These are phyloP conservation scores for Lipomyces sp. DNA, from an alignment of 805 yeast species.

Conservation along the genomic window DNA sequence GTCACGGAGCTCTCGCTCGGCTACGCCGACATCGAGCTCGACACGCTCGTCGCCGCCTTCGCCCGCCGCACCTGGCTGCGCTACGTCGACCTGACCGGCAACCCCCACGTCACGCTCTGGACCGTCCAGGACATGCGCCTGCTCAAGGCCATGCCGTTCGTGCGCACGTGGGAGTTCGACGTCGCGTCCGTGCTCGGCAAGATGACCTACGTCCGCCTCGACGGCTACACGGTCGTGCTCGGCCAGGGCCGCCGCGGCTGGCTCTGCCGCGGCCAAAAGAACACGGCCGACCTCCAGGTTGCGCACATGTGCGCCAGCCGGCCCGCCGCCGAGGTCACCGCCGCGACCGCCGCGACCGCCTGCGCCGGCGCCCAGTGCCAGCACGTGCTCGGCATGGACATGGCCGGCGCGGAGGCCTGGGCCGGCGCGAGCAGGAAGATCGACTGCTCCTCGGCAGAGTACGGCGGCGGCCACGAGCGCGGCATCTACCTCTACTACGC, in stretches of 20 bases:
- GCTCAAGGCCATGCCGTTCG: constrained; percentile 46
- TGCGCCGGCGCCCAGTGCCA: constrained; percentile 4
- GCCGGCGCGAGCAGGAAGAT: constrained; percentile 37
- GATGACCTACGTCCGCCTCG: constrained; percentile 34
- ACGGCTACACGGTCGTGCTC: constrained; percentile 40
- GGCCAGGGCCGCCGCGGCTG: constrained; percentile 77
- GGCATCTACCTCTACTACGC: constrained; percentile 39
- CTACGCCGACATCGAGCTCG: constrained; percentile 32
- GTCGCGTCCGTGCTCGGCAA: constrained; percentile 33
- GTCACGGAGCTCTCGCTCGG: constrained; percentile 38
- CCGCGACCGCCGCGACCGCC: no score
- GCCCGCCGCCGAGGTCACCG: neutral
- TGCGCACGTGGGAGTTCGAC: constrained; percentile 61
- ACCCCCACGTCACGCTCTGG: constrained; percentile 58
- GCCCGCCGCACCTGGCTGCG: constrained; percentile 39
- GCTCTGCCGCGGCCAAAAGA: constrained; percentile 47
- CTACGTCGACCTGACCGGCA: constrained; percentile 65
- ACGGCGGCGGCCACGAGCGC: constrained; percentile 35
- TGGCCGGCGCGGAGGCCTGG: constrained; percentile 34
- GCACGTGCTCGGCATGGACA: constrained; percentile 32
- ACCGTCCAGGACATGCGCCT: constrained; percentile 49
- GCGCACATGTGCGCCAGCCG: constrained; percentile 6
- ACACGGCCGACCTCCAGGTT: constrained; percentile 5
- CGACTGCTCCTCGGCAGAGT: constrained; percentile 37
- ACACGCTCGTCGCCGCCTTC: constrained; percentile 32